Evolutionary conservation across 1,139 yeast genomes (phyloP), one percentile per base, ranked within the genome.

Genomic region (Geotrichum candidum): DNA sequence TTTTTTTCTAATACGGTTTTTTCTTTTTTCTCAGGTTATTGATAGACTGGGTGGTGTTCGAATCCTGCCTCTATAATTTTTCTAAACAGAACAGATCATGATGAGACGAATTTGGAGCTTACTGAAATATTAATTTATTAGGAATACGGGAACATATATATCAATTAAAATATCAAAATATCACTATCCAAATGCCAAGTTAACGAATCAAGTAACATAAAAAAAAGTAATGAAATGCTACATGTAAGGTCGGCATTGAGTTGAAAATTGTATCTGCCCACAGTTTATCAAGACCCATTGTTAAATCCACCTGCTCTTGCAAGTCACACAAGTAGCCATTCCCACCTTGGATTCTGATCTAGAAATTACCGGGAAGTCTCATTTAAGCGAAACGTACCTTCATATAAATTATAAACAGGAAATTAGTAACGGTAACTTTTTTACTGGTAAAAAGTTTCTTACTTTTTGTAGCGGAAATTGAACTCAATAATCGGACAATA

Each of bases 271-370:
- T 31, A 2, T 35, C 27, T 2, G 29, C 15, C 13, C 51, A 25
- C 29, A 51, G 51, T 52, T 60, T 60, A 7, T 53, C 56, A 7
- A 60, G 29, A 11, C 57, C 60, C 18, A 57, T 51, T 23, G 53
- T 48, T 31, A 62, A 51, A 52, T 62, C 65, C 41, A 58, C 65
- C 41, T 62, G 64, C 48, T 62, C 64, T 2, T 57, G 61, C 22
- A 60, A 33, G 27, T 60, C 23, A 18, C 60, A 54, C 51, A 58
- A 50, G 56, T 62, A 63, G 4, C 58, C 65, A 38, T 62, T 63
- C 51, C 60, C 65, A 45, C 60, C 63, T 56, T 60, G 60, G 13
- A 58, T 35, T 23, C 63, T 51, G 9, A 58, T 41, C 9, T n/a
- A 7, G 13, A 41, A 4, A 3, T n/a, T 51, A 2, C 13, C 15